A percentile compares a stretch with the other conserved stretches of the same genome.
Conservation (phyloP, 164 flowering plant genomes). For the Hamamelis virginiana region DNA sequence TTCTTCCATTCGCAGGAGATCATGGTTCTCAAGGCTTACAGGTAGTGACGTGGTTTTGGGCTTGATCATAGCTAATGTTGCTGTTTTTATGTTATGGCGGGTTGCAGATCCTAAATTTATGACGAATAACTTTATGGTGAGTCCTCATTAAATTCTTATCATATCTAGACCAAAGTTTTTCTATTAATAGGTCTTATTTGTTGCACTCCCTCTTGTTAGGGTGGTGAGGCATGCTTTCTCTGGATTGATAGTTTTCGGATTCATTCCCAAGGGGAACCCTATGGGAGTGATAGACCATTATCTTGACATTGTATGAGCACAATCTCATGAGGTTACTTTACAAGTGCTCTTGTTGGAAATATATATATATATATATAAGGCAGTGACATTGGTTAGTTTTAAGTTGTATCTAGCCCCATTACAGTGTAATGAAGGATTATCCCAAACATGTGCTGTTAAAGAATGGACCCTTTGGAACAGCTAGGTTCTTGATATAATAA, state of each 20-base stretch:
- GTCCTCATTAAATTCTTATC: slow-evolving; percentile 8
- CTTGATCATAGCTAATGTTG: slow-evolving; percentile 67
- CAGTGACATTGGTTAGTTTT: too few relatives aligned
- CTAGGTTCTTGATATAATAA: background rate
- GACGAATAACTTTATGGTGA: slow-evolving; percentile 71
- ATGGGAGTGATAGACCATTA: too few relatives aligned
- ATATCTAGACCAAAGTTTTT: too few relatives aligned
- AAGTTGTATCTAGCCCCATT: background rate
- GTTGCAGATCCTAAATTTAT: slow-evolving; percentile 57
- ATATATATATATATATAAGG: too few relatives aligned
- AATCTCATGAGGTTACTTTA: too few relatives aligned
- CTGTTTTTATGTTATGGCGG: slow-evolving; percentile 74
- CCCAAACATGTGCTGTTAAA: background rate
- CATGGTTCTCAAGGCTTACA: slow-evolving; percentile 41
- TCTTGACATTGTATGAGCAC: too few relatives aligned
- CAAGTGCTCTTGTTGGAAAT: too few relatives aligned
- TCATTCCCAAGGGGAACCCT: background rate
- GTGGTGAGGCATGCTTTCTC: background rate
- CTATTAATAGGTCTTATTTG: background rate
- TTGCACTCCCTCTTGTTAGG: background rate
- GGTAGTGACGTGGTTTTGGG: slow-evolving; percentile 47
- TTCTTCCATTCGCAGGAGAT: slow-evolving; percentile 50
- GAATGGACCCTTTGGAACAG: background rate
- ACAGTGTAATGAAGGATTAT: background rate
- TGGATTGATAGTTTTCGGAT: background rate